Evolutionary conservation across 352 stramenopile genomes (phyloP).

Genomic region (Phytopythium chamaehyphon): DNA sequence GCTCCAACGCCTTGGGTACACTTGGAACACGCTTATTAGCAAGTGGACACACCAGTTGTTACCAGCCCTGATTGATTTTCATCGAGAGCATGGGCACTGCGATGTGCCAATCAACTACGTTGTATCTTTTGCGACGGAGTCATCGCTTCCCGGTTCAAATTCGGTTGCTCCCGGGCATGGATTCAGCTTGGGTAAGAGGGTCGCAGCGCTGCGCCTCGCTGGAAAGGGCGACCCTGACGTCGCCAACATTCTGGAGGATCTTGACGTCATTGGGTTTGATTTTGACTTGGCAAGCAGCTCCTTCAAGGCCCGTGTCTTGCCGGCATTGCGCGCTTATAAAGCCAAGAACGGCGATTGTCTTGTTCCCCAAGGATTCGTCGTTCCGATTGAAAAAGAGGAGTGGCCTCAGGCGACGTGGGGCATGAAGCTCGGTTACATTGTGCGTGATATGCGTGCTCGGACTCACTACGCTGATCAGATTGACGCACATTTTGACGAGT

Average conservation of each 20-base stretch:
- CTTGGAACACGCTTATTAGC: constrained; percentile 53
- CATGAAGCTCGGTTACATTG: constrained; percentile 84
- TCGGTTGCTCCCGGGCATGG: constrained; percentile 36
- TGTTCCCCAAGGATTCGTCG: constrained; percentile 88
- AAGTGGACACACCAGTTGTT: constrained; percentile 53
- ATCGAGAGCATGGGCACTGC: constrained; percentile 82
- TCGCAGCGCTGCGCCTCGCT: constrained; percentile 53
- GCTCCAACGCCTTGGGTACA: constrained; percentile 49
- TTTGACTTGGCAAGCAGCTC: constrained; percentile 62
- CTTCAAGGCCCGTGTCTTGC: constrained; percentile 51
- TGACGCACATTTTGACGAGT: constrained; percentile 61
- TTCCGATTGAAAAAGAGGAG: constrained; percentile 60
- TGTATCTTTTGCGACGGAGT: constrained; percentile 14
- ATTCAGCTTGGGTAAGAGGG: constrained; percentile 83
- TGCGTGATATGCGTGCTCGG: constrained; percentile 86
- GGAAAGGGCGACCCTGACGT: constrained; percentile 39
- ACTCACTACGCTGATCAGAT: constrained; percentile 89
- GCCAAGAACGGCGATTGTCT: constrained; percentile 82
- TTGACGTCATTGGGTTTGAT: constrained; percentile 63
- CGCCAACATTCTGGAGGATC: constrained; percentile 40
- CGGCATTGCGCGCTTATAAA: constrained; percentile 84
- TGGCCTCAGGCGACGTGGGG: constrained; percentile 85
- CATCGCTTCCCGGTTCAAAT: neutral
- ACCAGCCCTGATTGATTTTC: constrained; percentile 75
- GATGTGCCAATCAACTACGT: constrained; percentile 80